Evolutionary conservation across 805 yeast species (phyloP).

Genomic region (Barnettozyma pratensis): DNA sequence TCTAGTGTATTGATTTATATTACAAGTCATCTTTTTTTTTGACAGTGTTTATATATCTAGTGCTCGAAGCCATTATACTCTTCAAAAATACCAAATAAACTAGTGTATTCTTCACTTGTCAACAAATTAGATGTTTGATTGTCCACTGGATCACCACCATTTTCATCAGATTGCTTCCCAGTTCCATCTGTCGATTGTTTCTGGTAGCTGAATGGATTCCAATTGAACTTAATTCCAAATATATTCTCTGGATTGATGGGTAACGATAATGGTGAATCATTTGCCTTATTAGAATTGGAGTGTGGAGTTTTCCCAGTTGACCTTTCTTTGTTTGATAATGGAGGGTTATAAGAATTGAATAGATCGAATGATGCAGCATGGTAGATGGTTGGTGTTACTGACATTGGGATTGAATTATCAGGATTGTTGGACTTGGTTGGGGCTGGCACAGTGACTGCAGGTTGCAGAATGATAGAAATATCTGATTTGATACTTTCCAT

Average conservation of each 20-base stretch:
- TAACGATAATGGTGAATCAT: neutral
- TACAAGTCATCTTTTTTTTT: neutral
- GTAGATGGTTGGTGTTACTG: neutral
- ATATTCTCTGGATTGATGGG: constrained; percentile 7
- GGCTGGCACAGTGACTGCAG: constrained; percentile 1
- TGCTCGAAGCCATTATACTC: constrained; percentile 13
- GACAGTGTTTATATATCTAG: neutral
- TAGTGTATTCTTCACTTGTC: constrained; percentile 21
- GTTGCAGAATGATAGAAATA: constrained; percentile 16
- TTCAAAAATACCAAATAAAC: constrained; percentile 22
- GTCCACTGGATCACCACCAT: neutral
- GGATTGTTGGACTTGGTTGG: neutral
- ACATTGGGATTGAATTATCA: neutral
- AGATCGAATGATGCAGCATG: neutral
- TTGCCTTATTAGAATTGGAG: neutral
- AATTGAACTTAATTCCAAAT: neutral
- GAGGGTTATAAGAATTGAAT: neutral
- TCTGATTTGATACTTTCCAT: constrained; percentile 9
- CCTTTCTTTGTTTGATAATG: neutral
- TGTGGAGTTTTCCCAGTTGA: neutral
- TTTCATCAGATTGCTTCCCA: neutral
- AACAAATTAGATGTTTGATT: constrained; percentile 3
- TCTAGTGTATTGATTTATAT: too few relatives aligned
- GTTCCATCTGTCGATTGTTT: too few relatives aligned
- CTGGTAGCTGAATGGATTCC: too few relatives aligned